phyloP scores from a whole-genome alignment of 2,329 filamentous ascomycete genomes.

The Alternaria burnsii region DNA sequence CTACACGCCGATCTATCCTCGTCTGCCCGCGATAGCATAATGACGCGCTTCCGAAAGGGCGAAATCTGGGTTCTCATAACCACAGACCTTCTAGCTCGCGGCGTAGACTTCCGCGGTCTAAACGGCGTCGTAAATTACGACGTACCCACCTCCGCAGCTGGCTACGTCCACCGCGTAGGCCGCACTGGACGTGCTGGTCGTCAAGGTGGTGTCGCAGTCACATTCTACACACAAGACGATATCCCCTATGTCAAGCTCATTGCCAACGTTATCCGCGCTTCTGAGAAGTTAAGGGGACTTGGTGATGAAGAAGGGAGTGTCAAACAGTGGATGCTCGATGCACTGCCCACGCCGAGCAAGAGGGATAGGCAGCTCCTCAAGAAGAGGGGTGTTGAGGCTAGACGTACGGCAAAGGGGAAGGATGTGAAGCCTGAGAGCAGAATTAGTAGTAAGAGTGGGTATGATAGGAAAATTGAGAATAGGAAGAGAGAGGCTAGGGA shows the following conservation, averaged over 20 bases:
- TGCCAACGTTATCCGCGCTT: conserved; percentile 88
- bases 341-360: conserved; percentile 84
- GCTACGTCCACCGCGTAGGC: conserved; percentile 92
- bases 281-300: conserved; percentile 71
- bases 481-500: conserved; percentile 64
- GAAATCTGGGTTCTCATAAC: conserved; percentile 98
- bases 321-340: conserved; percentile 79
- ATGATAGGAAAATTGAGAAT: conserved; percentile 73
- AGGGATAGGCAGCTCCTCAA: conserved; percentile 84
- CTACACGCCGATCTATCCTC: conserved; percentile 88
- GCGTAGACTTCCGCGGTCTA: conserved; percentile 92
- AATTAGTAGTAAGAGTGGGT: conserved; percentile 86
- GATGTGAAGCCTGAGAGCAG: conserved; percentile 54
- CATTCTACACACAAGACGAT: conserved; percentile 95
- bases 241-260: conserved; percentile 89
- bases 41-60: conserved; percentile 88
- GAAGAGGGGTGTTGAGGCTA: conserved; percentile 79
- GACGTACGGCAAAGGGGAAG: conserved; percentile 55
- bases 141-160: conserved; percentile 87
- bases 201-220: conserved; percentile 87
- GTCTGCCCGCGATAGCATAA: conserved; percentile 76
- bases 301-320: conserved; percentile 57
- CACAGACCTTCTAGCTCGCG: conserved; percentile 89
- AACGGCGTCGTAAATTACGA: conserved; percentile 99
- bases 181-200: conserved; percentile 89